Conservation (phyloP, 345 rosid species). For the Odontarrhena argentea region DNA sequence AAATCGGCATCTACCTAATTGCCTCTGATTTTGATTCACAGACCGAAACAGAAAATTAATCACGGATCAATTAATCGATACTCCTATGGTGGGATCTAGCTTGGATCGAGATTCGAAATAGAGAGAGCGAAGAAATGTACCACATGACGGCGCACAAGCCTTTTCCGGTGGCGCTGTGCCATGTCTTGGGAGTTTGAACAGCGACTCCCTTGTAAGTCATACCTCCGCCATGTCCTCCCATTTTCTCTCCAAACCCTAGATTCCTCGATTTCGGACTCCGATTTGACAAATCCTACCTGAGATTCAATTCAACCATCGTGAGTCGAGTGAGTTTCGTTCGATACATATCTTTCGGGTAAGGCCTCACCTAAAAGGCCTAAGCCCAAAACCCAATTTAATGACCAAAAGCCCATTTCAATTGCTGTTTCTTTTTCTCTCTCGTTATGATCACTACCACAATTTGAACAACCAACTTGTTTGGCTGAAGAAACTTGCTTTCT, state of each 20-base stretch:
- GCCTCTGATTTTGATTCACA: constrained; percentile 4
- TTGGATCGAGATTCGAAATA: not conserved
- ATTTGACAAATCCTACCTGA: constrained; percentile 30
- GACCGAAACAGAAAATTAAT: not conserved
- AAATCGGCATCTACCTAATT: constrained; percentile 11
- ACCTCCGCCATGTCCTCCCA: constrained; percentile 72
- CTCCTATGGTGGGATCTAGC: constrained; percentile 20
- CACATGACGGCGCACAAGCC: constrained; percentile 93
- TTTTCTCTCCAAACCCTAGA: constrained; percentile 52
- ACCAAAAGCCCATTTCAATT: not conserved
- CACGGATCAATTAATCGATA: not conserved
- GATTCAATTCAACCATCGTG: constrained; percentile 23
- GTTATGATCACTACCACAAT: no score
- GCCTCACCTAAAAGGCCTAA: not conserved
- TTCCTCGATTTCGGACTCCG: constrained; percentile 33
- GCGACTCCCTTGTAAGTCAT: constrained; percentile 72
- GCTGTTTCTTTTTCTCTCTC: no score
- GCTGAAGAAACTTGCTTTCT: no score
- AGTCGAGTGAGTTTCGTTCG: no score
- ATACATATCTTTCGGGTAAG: not conserved
- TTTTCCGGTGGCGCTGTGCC: constrained; percentile 87
- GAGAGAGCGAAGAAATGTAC: constrained; percentile 39
- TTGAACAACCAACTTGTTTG: no score
- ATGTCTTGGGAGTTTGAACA: constrained; percentile 75
- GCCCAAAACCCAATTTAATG: constrained; percentile 24